Conservation (phyloP, 768 basidiomycete species). For the Leccinum sublutescens region DNA sequence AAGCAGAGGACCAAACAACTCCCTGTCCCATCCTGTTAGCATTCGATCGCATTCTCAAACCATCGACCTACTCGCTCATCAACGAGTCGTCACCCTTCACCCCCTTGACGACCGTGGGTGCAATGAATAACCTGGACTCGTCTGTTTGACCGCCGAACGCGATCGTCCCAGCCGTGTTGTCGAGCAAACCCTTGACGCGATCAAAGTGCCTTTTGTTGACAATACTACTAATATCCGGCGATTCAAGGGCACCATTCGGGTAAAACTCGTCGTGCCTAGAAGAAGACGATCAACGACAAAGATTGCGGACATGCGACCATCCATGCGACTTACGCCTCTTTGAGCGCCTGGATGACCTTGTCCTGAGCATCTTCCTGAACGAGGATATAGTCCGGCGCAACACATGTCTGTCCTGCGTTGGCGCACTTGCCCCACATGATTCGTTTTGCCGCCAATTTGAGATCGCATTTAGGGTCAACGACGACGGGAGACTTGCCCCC, state of each 20-base stretch:
- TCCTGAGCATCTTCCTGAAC: slow-evolving; percentile 43
- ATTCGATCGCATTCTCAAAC: not conserved
- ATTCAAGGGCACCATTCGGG: slow-evolving; percentile 42
- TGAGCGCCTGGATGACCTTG: slow-evolving; percentile 38
- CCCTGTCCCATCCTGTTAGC: slow-evolving; percentile 41
- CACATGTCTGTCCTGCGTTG: slow-evolving; percentile 80
- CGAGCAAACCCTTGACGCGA: slow-evolving; percentile 60
- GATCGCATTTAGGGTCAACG: slow-evolving; percentile 66
- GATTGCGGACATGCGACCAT: not conserved
- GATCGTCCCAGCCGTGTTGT: slow-evolving; percentile 65
- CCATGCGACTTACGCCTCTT: slow-evolving; percentile 37
- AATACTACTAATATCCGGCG: slow-evolving; percentile 50
- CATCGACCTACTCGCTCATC: slow-evolving; percentile 66
- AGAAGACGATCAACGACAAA: not conserved
- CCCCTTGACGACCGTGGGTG: slow-evolving; percentile 70
- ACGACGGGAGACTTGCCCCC: slow-evolving; percentile 80
- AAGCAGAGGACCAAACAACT: slow-evolving; percentile 82
- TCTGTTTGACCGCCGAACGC: slow-evolving; percentile 64
- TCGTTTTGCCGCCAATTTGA: slow-evolving; percentile 62
- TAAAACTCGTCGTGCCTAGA: slow-evolving; percentile 35
- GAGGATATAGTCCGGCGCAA: slow-evolving; percentile 57
- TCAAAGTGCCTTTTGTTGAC: slow-evolving; percentile 51
- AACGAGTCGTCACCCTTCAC: slow-evolving; percentile 64
- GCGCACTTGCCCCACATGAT: slow-evolving; percentile 75
- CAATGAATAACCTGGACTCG: slow-evolving; percentile 57